Evolutionary conservation across 2,329 filamentous ascomycete species (phyloP).

Genomic region (Elsinoe necatrix): DNA sequence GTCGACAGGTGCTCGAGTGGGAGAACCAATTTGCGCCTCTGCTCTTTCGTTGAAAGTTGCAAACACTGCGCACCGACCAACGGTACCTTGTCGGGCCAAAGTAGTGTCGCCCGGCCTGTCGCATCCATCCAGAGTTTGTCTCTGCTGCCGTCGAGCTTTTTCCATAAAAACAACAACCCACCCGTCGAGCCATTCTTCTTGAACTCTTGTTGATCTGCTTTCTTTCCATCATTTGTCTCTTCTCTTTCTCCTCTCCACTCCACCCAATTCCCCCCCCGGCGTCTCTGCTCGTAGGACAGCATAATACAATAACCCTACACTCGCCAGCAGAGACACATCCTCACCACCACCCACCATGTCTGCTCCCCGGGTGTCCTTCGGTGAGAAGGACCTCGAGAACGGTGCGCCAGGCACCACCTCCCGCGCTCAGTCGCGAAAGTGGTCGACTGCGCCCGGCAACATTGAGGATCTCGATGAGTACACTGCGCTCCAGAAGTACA

Average conservation of each 20-base stretch:
- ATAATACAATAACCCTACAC: constrained; percentile 12
- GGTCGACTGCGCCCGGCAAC: constrained; percentile 33
- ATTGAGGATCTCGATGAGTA: constrained; percentile 52
- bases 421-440: constrained; percentile 30
- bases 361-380: constrained; percentile 33
- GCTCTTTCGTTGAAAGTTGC: constrained; percentile 4
- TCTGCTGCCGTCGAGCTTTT: background rate
- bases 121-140: background rate
- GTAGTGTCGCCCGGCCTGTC: constrained; percentile 7
- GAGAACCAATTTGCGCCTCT: constrained; percentile 7
- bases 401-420: constrained; percentile 24
- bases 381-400: constrained; percentile 34
- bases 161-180: constrained; percentile 9
- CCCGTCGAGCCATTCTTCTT: constrained; percentile 3
- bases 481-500: constrained; percentile 57
- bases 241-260: constrained; percentile 4
- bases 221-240: background rate
- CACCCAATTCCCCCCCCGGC: background rate
- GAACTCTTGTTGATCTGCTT: constrained; percentile 15
- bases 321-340: constrained; percentile 12
- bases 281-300: constrained; percentile 13
- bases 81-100: constrained; percentile 2
- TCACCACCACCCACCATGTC: constrained; percentile 25
- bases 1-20: background rate
- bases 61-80: constrained; percentile 7